Conservation (phyloP, 306 rosid species). For the Abrus precatorius region DNA sequence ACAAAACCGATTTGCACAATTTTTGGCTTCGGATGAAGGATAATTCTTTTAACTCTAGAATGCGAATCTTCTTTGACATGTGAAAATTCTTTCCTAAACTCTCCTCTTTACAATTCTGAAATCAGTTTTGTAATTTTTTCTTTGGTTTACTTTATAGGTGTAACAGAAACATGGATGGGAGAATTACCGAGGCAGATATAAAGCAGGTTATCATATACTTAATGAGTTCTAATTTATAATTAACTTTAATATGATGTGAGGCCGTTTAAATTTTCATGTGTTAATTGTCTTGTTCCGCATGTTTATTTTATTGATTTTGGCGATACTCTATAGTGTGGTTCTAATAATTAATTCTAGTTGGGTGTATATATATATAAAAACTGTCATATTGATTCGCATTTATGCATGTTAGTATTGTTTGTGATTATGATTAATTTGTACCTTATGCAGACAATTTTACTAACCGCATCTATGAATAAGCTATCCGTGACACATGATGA, state of each 20-base stretch:
- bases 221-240: background rate
- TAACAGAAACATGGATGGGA: slow-evolving; percentile 81
- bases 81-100: slow-evolving; percentile 43
- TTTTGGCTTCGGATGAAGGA: slow-evolving; percentile 73
- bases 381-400: slow-evolving; percentile 1
- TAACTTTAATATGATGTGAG: background rate
- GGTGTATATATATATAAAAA: background rate
- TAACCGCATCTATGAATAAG: slow-evolving; percentile 78
- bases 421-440: slow-evolving; percentile 30
- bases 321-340: slow-evolving; percentile 48
- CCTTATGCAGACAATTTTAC: slow-evolving; percentile 61
- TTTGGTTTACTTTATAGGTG: slow-evolving; percentile 57
- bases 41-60: slow-evolving; percentile 64
- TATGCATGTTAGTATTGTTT: slow-evolving; percentile 34
- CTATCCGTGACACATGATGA: slow-evolving; percentile 77
- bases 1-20: slow-evolving; percentile 65
- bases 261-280: slow-evolving; percentile 27
- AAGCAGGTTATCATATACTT: slow-evolving; percentile 64
- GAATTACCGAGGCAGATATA: slow-evolving; percentile 67
- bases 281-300: slow-evolving; percentile 46
- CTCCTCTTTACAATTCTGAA: slow-evolving; percentile 1
- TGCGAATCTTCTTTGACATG: slow-evolving; percentile 80
- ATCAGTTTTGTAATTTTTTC: slow-evolving; percentile 8
- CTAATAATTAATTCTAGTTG: slow-evolving; percentile 52
- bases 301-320: slow-evolving; percentile 26